Base-by-base conservation (phyloP, 2,329 filamentous ascomycete species). In the Sordariomycetes sp. region DNA sequence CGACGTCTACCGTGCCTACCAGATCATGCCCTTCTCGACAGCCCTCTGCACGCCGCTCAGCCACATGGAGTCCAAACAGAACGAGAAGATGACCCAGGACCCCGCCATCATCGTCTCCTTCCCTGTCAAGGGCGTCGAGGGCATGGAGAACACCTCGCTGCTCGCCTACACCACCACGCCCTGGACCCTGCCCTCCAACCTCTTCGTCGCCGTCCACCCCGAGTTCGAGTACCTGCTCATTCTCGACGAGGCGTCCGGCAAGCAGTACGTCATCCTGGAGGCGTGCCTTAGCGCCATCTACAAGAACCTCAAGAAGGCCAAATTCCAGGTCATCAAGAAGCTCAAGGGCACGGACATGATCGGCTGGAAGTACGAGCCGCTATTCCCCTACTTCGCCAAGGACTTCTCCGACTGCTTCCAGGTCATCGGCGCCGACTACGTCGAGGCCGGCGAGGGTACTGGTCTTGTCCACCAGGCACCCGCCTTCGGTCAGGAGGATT, bases 191-290 rank as follows among this genome's bases (percentile, higher is more conserved):
- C 89, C 89, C 11, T 90, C 87, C n/a, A 87, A 93, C 71, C 77
- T 81, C 34, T 85, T 80, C 12, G 79, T 94, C 53, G 87, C 86
- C 52, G 86, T 81, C 20, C 82, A 92, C 66, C 87, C 88, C 8
- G 81, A 89, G 60, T 90, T 89, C 64, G 88, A 92, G 67, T 93
- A 93, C 70, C 71, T 91, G 65, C 86, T 89, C 68, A 85, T 90
- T 53, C 75, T 79, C 53, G 87, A 90, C 64, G 81, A 87, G 65
- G 74, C 75, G 24, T 82, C 83, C 0, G 81, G 81, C 32, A 87
- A 84, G 64, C 78, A 87, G 63, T 90, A 86, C 67, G 81, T 89
- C 59, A 77, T 89, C 37, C 74, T 90, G 52, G 87, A 90, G 65
- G 76, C 80, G 37, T 75, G 87, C 50, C 74, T 90, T 35, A 77